A percentile compares a stretch with the other conserved stretches of the same genome.
These are phyloP conservation scores for Xylaria sp. DNA, from an alignment of 2,329 filamentous ascomycete genomes.

Conservation along the genomic window DNA sequence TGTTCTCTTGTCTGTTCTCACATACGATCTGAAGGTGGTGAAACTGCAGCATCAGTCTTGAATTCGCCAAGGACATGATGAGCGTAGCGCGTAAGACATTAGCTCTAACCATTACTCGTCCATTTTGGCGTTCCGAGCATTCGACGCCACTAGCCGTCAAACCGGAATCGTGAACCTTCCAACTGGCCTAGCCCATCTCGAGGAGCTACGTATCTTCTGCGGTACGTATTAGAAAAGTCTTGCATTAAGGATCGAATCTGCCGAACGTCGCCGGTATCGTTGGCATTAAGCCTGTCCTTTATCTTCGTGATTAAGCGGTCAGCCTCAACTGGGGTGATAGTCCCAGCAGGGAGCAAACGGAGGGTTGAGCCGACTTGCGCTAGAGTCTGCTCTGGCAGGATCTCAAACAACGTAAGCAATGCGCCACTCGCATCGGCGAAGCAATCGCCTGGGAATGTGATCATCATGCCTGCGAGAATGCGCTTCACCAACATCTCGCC, in stretches of 20 bases:
- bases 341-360: slow-evolving; percentile 80
- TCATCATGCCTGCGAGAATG: slow-evolving; percentile 98
- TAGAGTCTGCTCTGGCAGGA: slow-evolving; percentile 80
- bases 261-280: slow-evolving; percentile 65
- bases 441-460: slow-evolving; percentile 93
- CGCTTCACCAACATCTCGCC: slow-evolving; percentile 84
- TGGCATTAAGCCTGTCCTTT: slow-evolving; percentile 72
- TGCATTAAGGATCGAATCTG: slow-evolving; percentile 86
- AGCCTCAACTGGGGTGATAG: slow-evolving; percentile 78
- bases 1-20: background rate
- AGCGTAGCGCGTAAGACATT: background rate
- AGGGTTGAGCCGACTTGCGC: slow-evolving; percentile 85
- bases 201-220: slow-evolving; percentile 92
- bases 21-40: background rate
- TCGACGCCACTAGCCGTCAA: slow-evolving; percentile 57
- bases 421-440: slow-evolving; percentile 94
- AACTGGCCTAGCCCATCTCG: slow-evolving; percentile 86
- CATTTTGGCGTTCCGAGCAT: too few relatives aligned
- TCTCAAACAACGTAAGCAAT: slow-evolving; percentile 85
- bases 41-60: slow-evolving; percentile 6
- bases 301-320: slow-evolving; percentile 82
- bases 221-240: slow-evolving; percentile 95
- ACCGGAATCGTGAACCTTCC: slow-evolving; percentile 87
- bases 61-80: background rate
- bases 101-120: background rate